Conservation (phyloP, 371 early-diverging fungal genomes). For the Mortierella sp. region DNA sequence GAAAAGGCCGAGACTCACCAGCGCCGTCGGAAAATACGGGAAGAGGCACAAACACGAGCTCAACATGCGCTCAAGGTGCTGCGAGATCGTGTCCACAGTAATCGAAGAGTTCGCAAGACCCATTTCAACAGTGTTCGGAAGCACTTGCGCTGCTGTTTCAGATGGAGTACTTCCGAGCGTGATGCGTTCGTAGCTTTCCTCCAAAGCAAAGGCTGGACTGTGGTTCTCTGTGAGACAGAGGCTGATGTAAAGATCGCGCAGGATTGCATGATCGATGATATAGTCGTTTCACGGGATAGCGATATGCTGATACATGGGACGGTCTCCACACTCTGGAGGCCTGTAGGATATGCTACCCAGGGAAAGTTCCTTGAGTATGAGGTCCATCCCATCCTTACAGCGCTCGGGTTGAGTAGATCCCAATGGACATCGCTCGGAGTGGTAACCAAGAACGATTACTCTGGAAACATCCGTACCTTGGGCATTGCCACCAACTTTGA, state of each 20-base stretch:
- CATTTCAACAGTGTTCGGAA: slow-evolving; percentile 1
- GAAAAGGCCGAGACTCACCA: neutral
- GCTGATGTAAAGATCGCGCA: neutral
- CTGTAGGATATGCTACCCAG: neutral
- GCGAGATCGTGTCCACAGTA: neutral
- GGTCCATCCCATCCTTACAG: too few relatives aligned
- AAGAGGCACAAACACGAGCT: neutral
- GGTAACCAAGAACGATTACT: too few relatives aligned
- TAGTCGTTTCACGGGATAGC: neutral
- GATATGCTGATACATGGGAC: neutral
- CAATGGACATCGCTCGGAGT: too few relatives aligned
- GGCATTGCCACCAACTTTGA: too few relatives aligned
- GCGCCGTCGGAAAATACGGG: neutral
- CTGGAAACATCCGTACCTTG: too few relatives aligned
- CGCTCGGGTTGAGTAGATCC: too few relatives aligned
- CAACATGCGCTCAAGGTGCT: neutral
- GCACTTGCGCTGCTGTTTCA: neutral
- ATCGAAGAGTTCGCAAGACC: neutral
- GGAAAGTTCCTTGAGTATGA: too few relatives aligned
- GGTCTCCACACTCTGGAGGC: neutral
- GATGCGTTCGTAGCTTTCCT: neutral
- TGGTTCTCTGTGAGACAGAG: neutral
- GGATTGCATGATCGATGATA: neutral
- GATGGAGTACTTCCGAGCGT: neutral
- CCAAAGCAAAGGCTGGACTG: slow-evolving; percentile 1